Conservation (phyloP, 2,329 filamentous ascomycete genomes). For the Fusarium xyrophilum region DNA sequence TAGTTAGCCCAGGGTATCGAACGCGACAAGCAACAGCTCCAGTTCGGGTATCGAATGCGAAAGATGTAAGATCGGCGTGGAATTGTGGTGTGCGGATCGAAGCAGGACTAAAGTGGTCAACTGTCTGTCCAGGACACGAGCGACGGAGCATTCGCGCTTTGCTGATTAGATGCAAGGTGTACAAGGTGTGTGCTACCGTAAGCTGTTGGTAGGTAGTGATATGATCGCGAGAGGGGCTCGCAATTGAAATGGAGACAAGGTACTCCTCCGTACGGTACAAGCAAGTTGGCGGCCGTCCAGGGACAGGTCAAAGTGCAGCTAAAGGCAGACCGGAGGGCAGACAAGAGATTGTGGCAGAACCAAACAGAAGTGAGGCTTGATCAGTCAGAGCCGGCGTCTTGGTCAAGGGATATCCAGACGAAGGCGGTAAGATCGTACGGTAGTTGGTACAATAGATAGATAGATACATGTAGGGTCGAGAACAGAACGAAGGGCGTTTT, state of each 20-base stretch:
- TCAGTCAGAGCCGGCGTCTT: conserved; percentile 21
- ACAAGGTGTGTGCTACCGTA: conserved; percentile 10
- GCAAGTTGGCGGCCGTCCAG: conserved; percentile 23
- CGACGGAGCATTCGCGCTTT: not conserved
- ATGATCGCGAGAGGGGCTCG: conserved; percentile 19
- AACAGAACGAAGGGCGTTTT: conserved; percentile 24
- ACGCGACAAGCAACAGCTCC: conserved; percentile 23
- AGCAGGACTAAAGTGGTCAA: conserved; percentile 4
- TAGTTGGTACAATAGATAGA: conserved; percentile 15
- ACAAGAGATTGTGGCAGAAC: conserved; percentile 35
- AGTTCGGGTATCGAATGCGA: conserved; percentile 18
- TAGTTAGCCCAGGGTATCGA: conserved; percentile 15
- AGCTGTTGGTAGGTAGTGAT: conserved; percentile 21
- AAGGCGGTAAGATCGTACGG: conserved; percentile 32
- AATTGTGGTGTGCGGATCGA: conserved; percentile 28
- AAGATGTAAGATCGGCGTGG: conserved; percentile 9
- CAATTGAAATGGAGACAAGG: conserved; percentile 23
- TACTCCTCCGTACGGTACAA: too few relatives aligned
- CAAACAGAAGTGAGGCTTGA: conserved; percentile 37
- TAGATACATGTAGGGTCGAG: conserved; percentile 18
- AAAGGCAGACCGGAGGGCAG: conserved; percentile 35
- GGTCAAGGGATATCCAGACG: conserved; percentile 30
- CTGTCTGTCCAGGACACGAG: not conserved
- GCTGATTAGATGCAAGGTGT: not conserved
- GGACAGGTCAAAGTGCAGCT: not conserved